Evolutionary conservation across 2,329 filamentous ascomycete genomes (phyloP).

Genomic region (Teratosphaeria pseudoeucalypti): DNA sequence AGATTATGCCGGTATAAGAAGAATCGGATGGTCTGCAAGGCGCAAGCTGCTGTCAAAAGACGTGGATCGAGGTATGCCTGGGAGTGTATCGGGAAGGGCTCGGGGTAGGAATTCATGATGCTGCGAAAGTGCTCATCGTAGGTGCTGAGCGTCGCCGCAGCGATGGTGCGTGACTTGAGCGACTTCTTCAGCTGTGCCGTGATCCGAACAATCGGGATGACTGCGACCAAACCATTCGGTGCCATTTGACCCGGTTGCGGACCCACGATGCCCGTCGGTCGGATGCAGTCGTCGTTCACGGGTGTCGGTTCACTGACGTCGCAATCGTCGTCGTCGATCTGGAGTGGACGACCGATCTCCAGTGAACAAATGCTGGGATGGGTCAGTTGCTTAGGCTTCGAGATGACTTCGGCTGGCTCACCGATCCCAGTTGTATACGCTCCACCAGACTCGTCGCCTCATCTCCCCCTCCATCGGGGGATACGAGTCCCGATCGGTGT

Average conservation of each 20-base stretch:
- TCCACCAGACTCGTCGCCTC: conserved; percentile 86
- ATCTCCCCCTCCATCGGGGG: conserved; percentile 72
- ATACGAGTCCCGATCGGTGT: conserved; percentile 64
- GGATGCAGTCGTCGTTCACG: conserved; percentile 69
- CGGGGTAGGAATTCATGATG: conserved; percentile 66
- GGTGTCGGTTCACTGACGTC: conserved; percentile 70
- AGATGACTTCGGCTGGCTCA: conserved; percentile 25
- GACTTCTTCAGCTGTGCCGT: conserved; percentile 64
- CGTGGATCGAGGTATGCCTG: conserved; percentile 60
- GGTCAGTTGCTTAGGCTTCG: conserved; percentile 15
- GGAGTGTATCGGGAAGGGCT: conserved; percentile 58
- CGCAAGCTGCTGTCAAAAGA: conserved; percentile 62
- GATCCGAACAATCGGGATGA: conserved; percentile 72
- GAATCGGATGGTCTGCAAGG: conserved; percentile 74
- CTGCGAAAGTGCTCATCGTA: conserved; percentile 73
- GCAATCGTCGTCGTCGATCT: conserved; percentile 83
- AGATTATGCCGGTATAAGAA: conserved; percentile 84
- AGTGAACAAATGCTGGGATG: conserved; percentile 55
- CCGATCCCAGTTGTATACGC: conserved; percentile 82
- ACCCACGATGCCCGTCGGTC: conserved; percentile 37
- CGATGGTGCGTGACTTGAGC: conserved; percentile 57
- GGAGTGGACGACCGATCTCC: conserved; percentile 67
- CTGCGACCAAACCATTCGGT: conserved; percentile 62
- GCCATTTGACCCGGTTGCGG: conserved; percentile 35
- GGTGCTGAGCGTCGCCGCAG: conserved; percentile 56